Base-by-base conservation (phyloP, 2,329 filamentous ascomycete genomes). In the Colletotrichum paranaense region DNA sequence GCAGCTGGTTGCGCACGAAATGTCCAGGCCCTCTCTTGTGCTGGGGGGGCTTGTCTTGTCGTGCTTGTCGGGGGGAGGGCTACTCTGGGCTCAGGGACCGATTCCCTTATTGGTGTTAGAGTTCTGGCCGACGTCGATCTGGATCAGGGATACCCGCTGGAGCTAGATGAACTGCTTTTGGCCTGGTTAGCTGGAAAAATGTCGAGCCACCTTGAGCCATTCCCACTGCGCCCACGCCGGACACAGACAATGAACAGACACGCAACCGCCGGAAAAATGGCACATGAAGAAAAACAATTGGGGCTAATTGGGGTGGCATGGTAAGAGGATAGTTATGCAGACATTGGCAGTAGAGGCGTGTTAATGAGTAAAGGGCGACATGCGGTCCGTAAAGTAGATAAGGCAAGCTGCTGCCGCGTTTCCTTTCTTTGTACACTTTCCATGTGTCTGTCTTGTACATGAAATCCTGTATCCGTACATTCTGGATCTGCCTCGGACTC, bases 101-200 rank as follows among this genome's bases (percentile, higher is more conserved):
- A 30, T 72, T 72, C 57, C 72, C 68, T 72, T 71, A 57, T 63
- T 72, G 68, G 68, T 74, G 62, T 72, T 74, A 74, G 72, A 68
- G 72, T 74, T 74, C 72, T 72, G 68, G 62, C 53, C 68, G 68
- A 74, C 57, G 72, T 72, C 68, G 68, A 74, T 72, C 62, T 63
- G 62, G 68, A 58, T 72, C 72, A 67, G 68, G 72, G 68, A 62
- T 72, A 68, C 59, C 62, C 62, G 62, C 72, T 73, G 70, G 60
- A 65, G 56, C 35, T 12, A 56, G 46, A 52, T 46, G 70, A 73
- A 70, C 70, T 65, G 70, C 59, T 73, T 73, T 52, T 65, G 67
- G 70, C 12, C 49, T 70, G 70, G 70, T 73, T 70, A 73, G 70
- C 70, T 65, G 30, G 42, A 56, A 65, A 69, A 70, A 60, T 65